A percentile compares a stretch with the other conserved stretches of the same genome.
These are phyloP conservation scores for Amylocarpus encephaloides DNA, from an alignment of 2,329 filamentous ascomycete genomes.

Conservation along the genomic window DNA sequence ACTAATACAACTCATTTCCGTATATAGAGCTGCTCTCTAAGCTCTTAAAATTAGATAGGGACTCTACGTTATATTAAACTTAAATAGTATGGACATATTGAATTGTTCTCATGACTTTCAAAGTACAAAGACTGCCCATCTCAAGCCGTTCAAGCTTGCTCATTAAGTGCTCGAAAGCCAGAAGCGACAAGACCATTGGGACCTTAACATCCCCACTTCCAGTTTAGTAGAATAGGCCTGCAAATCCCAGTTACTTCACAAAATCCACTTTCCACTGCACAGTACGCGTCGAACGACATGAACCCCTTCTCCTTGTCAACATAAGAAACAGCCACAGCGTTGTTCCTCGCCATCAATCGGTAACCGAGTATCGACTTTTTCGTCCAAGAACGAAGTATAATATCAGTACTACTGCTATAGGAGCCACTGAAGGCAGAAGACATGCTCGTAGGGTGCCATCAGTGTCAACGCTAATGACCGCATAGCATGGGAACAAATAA, in stretches of 20 bases:
- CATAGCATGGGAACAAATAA: background rate
- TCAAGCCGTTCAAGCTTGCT: too few species aligned
- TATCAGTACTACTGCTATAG: background rate
- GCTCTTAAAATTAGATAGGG: too few species aligned
- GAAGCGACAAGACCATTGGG: background rate
- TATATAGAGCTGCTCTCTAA: too few species aligned
- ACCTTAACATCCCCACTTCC: background rate
- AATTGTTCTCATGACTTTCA: too few species aligned
- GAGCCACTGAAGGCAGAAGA: background rate
- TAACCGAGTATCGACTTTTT: background rate
- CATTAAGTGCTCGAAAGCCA: background rate
- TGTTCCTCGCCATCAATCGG: background rate
- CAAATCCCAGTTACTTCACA: background rate
- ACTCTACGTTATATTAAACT: too few species aligned
- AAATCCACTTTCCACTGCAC: background rate
- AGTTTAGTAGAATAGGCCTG: slow-evolving; percentile 1
- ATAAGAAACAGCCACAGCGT: background rate
- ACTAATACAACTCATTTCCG: too few species aligned
- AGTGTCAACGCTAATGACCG: background rate
- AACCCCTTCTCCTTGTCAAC: background rate
- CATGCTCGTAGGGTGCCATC: background rate
- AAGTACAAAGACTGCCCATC: too few species aligned
- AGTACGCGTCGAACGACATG: background rate
- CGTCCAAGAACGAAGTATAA: background rate
- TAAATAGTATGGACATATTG: too few species aligned